Conservation (phyloP, 345 rosid species). For the Litchi chinensis region DNA sequence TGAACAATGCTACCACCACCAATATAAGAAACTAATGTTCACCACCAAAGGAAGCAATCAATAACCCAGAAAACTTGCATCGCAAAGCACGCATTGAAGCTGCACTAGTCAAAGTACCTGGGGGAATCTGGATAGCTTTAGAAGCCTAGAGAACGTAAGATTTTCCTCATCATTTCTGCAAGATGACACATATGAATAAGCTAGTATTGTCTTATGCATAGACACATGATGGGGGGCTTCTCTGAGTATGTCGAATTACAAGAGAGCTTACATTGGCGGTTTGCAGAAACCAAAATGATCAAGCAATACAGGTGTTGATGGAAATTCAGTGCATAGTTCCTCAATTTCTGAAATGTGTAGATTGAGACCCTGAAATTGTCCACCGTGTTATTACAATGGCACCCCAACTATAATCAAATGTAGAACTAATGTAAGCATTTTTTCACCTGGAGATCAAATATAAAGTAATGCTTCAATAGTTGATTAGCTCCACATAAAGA, state of each 20-base stretch:
- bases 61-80: not conserved
- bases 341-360: constrained; percentile 77
- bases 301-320: constrained; percentile 68
- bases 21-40: not conserved
- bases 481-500: not conserved
- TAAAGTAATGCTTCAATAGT: not conserved
- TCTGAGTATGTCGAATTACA: constrained; percentile 10
- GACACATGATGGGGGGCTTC: constrained; percentile 14
- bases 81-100: not conserved
- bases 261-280: constrained; percentile 61
- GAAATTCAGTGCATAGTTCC: constrained; percentile 78
- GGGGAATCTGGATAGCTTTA: constrained; percentile 75
- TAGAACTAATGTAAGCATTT: not conserved
- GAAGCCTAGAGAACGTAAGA: constrained; percentile 57
- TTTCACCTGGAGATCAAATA: constrained; percentile 5
- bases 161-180: constrained; percentile 75
- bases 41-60: not conserved
- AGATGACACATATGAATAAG: constrained; percentile 16
- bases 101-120: constrained; percentile 48
- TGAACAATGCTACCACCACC: too few relatives aligned
- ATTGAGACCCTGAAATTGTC: constrained; percentile 67
- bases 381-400: constrained; percentile 1
- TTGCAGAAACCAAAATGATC: constrained; percentile 95
- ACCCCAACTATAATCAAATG: not conserved
- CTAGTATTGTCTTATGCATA: constrained; percentile 1